Evolutionary conservation across 2,329 filamentous ascomycete genomes (phyloP), one percentile per base, ranked within the genome.

Genomic region (Leptoxyphium fumago): DNA sequence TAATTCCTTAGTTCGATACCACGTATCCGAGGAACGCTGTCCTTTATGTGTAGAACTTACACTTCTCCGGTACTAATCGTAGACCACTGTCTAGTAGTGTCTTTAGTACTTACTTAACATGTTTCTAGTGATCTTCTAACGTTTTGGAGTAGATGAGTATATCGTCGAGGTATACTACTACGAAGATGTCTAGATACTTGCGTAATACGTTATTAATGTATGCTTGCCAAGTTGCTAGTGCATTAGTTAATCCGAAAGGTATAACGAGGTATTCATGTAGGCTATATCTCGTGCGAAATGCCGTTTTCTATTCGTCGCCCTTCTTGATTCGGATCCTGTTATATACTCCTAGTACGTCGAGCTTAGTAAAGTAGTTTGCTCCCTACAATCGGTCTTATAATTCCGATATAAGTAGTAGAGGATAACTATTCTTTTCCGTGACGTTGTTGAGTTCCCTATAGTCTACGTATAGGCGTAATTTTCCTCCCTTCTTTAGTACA

Each of bases 11-110:
- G 13, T 40, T 44, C 14, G 39, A 42, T 29, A 63, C 56, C 41
- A 55, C 55, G 47, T 55, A 61, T 29, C 53, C 47, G 29, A 64
- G 46, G 45, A 57, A 64, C 15, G 56, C 45, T 29, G 57, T 48
- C 45, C 52, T 32, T 18, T 55, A 46, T 30, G 46, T 48, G 45
- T 57, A 47, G 46, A 62, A 63, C 39, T 56, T 40, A 47, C 46
- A 61, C 49, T 64, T 64, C 3, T 54, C 45, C 28, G 49, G 45
- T 21, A 52, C 46, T 17, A 51, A 14, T 26, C 51, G 3, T 5
- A 36, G 9, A 15, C 9, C 9, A 5, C 5, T 15, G 3, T 36
- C 15, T 5, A 36, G 3, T 15, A 36, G 32, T 13, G 9, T 36
- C 3, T 4, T 36, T 36, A 36, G 15, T 15, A 36, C 32, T 36